A percentile compares a stretch with the other conserved stretches of the same genome.
Conservation (phyloP, 495 filamentous ascomycete genomes). For the Tuber indicum region DNA sequence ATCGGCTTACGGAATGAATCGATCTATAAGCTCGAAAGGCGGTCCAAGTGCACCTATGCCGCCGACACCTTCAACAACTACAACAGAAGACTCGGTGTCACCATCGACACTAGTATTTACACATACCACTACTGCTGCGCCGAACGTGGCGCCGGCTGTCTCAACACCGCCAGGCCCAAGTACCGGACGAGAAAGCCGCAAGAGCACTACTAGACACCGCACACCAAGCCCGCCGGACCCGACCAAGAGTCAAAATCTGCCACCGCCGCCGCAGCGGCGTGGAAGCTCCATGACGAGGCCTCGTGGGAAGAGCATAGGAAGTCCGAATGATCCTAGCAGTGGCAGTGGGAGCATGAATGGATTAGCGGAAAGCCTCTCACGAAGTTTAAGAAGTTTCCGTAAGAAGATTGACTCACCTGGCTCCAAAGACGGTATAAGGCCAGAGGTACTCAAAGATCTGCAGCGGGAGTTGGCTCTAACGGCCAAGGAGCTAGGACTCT, state of each 20-base stretch:
- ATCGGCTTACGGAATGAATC: slow-evolving; percentile 46
- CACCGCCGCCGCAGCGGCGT: slow-evolving; percentile 25
- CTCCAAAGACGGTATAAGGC: slow-evolving; percentile 54
- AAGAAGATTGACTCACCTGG: slow-evolving; percentile 59
- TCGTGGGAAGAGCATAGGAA: slow-evolving; percentile 37
- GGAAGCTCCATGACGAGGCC: slow-evolving; percentile 29
- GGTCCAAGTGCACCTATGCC: slow-evolving; percentile 41
- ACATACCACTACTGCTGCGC: background rate
- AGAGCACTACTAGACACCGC: slow-evolving; percentile 40
- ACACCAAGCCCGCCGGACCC: slow-evolving; percentile 47
- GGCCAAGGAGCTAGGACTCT: slow-evolving; percentile 55
- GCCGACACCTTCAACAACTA: slow-evolving; percentile 38
- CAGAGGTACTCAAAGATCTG: slow-evolving; percentile 63
- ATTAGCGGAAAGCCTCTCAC: slow-evolving; percentile 37
- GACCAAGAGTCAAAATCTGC: slow-evolving; percentile 18
- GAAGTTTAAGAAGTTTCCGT: slow-evolving; percentile 64
- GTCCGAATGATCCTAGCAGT: slow-evolving; percentile 14
- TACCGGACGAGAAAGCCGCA: slow-evolving; percentile 38
- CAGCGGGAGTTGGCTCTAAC: slow-evolving; percentile 75
- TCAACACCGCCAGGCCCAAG: slow-evolving; percentile 20
- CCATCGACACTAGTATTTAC: slow-evolving; percentile 43
- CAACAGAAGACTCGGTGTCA: slow-evolving; percentile 42
- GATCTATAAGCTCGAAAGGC: slow-evolving; percentile 27
- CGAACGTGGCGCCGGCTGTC: background rate
- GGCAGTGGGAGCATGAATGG: slow-evolving; percentile 29